These are phyloP conservation scores for Verticillium alfalfae DNA, from an alignment of 2,329 filamentous ascomycete species.

Conservation along the genomic window DNA sequence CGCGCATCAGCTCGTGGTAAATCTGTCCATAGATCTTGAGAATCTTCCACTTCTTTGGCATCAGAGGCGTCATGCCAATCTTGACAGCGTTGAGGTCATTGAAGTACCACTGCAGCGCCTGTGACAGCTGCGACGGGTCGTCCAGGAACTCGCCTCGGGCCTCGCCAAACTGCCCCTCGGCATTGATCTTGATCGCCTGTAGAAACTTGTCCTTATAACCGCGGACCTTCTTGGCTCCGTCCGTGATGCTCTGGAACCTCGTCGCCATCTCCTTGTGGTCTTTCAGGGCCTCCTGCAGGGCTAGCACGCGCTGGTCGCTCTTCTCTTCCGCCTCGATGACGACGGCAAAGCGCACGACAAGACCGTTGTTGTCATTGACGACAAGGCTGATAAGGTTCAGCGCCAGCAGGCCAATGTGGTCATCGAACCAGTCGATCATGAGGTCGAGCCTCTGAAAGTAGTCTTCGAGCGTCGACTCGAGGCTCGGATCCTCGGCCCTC, in stretches of 20 bases:
- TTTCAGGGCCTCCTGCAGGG: conserved; percentile 87
- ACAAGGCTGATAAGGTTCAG: conserved; percentile 87
- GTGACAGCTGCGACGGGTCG: conserved; percentile 78
- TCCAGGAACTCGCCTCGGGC: conserved; percentile 72
- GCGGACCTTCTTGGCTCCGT: conserved; percentile 83
- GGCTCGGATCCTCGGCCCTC: conserved; percentile 63
- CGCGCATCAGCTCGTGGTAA: conserved; percentile 93
- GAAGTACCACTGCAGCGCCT: conserved; percentile 92
- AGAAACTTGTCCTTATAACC: conserved; percentile 98
- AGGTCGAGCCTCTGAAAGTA: conserved; percentile 85
- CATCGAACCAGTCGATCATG: conserved; percentile 90
- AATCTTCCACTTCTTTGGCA: conserved; percentile 97
- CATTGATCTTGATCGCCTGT: conserved; percentile 68
- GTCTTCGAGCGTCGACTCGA: conserved; percentile 80
- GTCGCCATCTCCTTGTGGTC: conserved; percentile 93
- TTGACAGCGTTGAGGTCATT: conserved; percentile 95
- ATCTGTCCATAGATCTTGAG: conserved; percentile 84
- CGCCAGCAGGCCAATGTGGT: conserved; percentile 83
- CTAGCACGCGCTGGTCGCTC: conserved; percentile 86
- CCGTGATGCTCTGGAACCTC: conserved; percentile 90
- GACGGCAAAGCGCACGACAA: conserved; percentile 86
- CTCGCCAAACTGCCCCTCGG: conserved; percentile 67
- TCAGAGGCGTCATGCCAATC: conserved; percentile 82
- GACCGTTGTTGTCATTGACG: conserved; percentile 76
- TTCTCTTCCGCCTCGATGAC: conserved; percentile 95